Evolutionary conservation across 306 rosid genomes (phyloP), one percentile per base, ranked within the genome.

Genomic region (Cicer cuneatum): DNA sequence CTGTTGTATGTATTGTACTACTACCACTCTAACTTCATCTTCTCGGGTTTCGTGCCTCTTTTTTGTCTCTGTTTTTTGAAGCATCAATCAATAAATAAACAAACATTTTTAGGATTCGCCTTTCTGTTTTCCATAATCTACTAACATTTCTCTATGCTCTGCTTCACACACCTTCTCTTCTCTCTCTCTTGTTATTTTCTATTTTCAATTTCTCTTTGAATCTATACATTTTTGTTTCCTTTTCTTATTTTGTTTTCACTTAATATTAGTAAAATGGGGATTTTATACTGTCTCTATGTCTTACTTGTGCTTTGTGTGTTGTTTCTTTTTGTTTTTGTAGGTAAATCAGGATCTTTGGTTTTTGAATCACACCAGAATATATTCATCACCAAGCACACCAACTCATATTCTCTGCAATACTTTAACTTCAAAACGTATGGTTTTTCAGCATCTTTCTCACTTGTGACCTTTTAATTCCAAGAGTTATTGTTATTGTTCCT

Each of bases 21-120:
- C 35, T 29, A 29, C 5, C 35, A 29, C 35, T 29, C 35, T 29
- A 29, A 29, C 35, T 41, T 41, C 45, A 41, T 41, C 9, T 41
- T 41, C 45, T 41, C 45, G 10, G 45, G 45, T 41, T 41, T 41
- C 45, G 45, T 41, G 45, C 2, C 45, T 41, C 45, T 41, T 41
- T 41, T 76, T 66, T 72, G 60, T 53, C 37, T 8, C 7, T 74
- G 84, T 69, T 62, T 37, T 64, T 57, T 56, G 81, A 82, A 77
- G 73, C 72, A 67, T 66, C 35, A 29, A 29, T 29, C 35, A 29
- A 4, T 29, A 42, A 12, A 58, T 12, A 62, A 80, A 53, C 77
- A 60, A 74, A 29, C 35, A 29, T 29, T 29, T 58, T 75, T 81
- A 81, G 73, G 74, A 63, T 77, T 78, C 43, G 5, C 7, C 41